Conservation (phyloP, 345 rosid genomes). For the Camelina hispida region DNA sequence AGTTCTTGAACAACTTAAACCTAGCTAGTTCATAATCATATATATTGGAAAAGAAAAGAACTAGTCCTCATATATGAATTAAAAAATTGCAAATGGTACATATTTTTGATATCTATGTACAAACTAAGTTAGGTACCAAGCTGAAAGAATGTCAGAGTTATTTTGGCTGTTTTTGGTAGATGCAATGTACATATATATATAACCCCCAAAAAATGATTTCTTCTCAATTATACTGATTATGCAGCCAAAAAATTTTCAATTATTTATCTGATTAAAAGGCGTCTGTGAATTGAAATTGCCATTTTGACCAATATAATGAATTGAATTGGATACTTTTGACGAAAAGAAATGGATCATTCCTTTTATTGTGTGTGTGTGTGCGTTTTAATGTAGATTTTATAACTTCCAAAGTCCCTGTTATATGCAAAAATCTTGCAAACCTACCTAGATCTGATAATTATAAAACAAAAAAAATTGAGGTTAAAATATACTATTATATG, state of each 20-base stretch:
- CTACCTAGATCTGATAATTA: not conserved
- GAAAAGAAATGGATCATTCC: conserved; percentile 3
- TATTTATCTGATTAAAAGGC: not conserved
- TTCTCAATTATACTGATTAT: not conserved
- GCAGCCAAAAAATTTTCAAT: not conserved
- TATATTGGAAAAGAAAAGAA: conserved; percentile 1
- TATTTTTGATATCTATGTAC: not conserved
- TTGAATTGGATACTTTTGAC: not conserved
- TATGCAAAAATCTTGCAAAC: conserved; percentile 8
- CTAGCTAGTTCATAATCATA: no score
- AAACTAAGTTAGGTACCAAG: conserved; percentile 18
- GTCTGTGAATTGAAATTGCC: not conserved
- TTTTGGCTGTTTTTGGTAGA: conserved; percentile 6
- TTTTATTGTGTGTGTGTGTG: not conserved
- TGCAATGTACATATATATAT: conserved; percentile 26
- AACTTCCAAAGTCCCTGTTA: not conserved
- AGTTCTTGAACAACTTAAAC: conserved; percentile 10
- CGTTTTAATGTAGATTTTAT: not conserved
- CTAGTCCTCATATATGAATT: not conserved
- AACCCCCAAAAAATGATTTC: not conserved
- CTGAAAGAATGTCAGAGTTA: conserved; percentile 29
- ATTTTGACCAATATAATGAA: conserved; percentile 8
- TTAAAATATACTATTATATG: no score
- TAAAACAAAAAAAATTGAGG: not conserved
- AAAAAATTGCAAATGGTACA: conserved; percentile 2